Evolutionary conservation across 257 asterid genomes (phyloP).

Genomic region (Solanum clarkiae): DNA sequence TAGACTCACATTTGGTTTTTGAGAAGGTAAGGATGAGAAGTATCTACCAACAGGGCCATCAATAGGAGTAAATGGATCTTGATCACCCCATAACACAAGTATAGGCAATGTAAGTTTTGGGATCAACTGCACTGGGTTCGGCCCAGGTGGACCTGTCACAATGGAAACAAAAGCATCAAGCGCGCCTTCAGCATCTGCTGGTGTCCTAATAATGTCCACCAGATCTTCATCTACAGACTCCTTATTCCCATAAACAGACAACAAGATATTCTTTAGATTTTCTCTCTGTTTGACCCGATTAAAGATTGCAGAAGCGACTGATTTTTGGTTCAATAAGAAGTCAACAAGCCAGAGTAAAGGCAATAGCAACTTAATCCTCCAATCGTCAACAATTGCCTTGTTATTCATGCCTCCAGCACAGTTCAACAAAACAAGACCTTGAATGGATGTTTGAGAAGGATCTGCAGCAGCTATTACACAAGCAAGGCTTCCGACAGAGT

Average conservation of each 20-base stretch:
- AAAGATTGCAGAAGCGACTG: slow-evolving; percentile 51
- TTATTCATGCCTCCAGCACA: slow-evolving; percentile 98
- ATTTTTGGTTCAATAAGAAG: slow-evolving; percentile 59
- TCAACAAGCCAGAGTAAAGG: slow-evolving; percentile 83
- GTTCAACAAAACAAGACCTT: slow-evolving; percentile 76
- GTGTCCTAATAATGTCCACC: slow-evolving; percentile 74
- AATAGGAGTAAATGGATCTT: slow-evolving; percentile 79
- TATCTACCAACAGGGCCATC: slow-evolving; percentile 94
- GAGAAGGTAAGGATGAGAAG: slow-evolving; percentile 51
- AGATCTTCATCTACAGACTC: slow-evolving; percentile 77
- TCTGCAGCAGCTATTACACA: slow-evolving; percentile 91
- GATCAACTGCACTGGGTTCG: slow-evolving; percentile 64
- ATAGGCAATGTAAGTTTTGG: slow-evolving; percentile 52
- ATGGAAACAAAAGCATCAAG: slow-evolving; percentile 94
- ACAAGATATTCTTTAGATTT: slow-evolving; percentile 39
- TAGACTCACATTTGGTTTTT: slow-evolving; percentile 36
- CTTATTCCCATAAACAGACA: slow-evolving; percentile 71
- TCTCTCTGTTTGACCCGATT: slow-evolving; percentile 59
- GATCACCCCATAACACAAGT: slow-evolving; percentile 75
- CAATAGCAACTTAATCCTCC: slow-evolving; percentile 74
- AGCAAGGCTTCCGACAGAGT: slow-evolving; percentile 96
- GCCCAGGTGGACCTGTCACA: slow-evolving; percentile 91
- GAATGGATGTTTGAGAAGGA: slow-evolving; percentile 33
- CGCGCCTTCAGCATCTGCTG: slow-evolving; percentile 87
- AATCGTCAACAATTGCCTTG: slow-evolving; percentile 93